These are phyloP conservation scores for Holtermanniella nyarrowii DNA, from an alignment of 768 basidiomycete species.

Conservation along the genomic window DNA sequence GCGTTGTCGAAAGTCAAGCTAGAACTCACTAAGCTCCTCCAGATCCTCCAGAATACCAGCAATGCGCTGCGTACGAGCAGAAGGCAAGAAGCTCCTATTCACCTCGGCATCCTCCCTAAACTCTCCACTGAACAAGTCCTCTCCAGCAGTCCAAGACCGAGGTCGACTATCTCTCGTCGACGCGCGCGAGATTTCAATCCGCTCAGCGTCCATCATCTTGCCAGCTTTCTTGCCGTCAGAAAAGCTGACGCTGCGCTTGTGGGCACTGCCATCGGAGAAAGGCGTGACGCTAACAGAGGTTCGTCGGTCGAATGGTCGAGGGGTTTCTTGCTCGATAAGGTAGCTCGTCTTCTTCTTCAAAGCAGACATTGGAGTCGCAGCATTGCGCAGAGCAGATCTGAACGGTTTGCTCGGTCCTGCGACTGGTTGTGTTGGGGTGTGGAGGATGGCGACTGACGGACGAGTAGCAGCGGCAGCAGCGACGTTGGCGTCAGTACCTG, in stretches of 20 bases:
- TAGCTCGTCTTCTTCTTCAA: background rate
- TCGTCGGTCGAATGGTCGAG: background rate
- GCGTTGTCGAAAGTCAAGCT: background rate
- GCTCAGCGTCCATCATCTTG: constrained; percentile 60
- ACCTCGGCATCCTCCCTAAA: background rate
- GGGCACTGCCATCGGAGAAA: constrained; percentile 7
- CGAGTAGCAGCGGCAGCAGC: background rate
- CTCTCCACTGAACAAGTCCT: constrained; percentile 13
- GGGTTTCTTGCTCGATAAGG: background rate
- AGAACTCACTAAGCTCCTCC: constrained; percentile 54
- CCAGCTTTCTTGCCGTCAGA: constrained; percentile 87
- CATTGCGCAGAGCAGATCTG: constrained; percentile 28
- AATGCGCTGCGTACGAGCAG: constrained; percentile 68
- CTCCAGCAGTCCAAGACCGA: constrained; percentile 6
- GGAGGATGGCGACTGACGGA: constrained; percentile 16
- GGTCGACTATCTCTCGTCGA: background rate
- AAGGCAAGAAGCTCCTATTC: constrained; percentile 36
- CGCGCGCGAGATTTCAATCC: background rate
- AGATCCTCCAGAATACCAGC: constrained; percentile 67
- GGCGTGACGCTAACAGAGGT: background rate
- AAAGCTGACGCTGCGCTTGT: constrained; percentile 63
- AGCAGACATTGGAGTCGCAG: background rate
- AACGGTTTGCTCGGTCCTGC: constrained; percentile 11
- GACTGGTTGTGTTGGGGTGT: constrained; percentile 4
- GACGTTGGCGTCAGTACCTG: background rate